A percentile compares a stretch with the other conserved stretches of the same genome.
Evolutionary conservation across 2,329 filamentous ascomycete genomes (phyloP).

Genomic region (Geosmithia morbida): DNA sequence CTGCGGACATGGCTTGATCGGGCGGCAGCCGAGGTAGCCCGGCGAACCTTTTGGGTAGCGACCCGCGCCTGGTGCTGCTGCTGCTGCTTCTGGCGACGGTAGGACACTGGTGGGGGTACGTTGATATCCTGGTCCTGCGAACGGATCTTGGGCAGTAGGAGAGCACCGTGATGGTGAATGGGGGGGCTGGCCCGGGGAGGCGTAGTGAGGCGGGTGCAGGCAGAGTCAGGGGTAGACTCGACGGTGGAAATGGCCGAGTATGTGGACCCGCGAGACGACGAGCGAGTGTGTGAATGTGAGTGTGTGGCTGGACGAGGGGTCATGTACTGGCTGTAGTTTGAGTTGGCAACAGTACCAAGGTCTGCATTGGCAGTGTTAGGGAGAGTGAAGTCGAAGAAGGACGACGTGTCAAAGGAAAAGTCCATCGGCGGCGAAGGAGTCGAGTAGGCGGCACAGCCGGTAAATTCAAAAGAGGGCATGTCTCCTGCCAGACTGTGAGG

Average conservation of each 20-base stretch:
- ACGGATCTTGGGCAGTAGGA: conserved; percentile 74
- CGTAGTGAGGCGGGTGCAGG: conserved; percentile 53
- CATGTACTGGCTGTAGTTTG: not conserved
- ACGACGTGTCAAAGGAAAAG: conserved; percentile 3
- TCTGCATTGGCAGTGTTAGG: conserved; percentile 11
- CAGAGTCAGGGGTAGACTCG: conserved; percentile 45
- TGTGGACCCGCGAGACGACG: conserved; percentile 50
- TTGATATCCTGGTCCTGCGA: conserved; percentile 69
- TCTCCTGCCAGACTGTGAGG: conserved; percentile 4
- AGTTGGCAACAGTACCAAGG: too few relatives aligned
- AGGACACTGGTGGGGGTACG: conserved; percentile 29
- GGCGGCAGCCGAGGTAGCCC: conserved; percentile 3
- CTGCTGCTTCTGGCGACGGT: conserved; percentile 9
- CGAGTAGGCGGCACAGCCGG: conserved; percentile 2
- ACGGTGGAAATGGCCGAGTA: conserved; percentile 46
- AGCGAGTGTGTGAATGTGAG: conserved; percentile 31
- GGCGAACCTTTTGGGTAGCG: conserved; percentile 7
- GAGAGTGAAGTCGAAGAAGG: conserved; percentile 33
- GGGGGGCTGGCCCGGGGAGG: conserved; percentile 52
- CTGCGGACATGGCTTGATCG: conserved; percentile 32
- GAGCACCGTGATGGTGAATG: conserved; percentile 63
- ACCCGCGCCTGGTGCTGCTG: conserved; percentile 17
- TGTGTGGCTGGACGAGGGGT: not conserved
- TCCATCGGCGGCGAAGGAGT: conserved; percentile 4
- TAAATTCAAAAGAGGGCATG: conserved; percentile 2